Percentiles rank a stretch among this genome's conserved stretches.
These are phyloP conservation scores for Tetrapyrgos nigripes DNA, from an alignment of 1,284 basidiomycete species.

Conservation along the genomic window DNA sequence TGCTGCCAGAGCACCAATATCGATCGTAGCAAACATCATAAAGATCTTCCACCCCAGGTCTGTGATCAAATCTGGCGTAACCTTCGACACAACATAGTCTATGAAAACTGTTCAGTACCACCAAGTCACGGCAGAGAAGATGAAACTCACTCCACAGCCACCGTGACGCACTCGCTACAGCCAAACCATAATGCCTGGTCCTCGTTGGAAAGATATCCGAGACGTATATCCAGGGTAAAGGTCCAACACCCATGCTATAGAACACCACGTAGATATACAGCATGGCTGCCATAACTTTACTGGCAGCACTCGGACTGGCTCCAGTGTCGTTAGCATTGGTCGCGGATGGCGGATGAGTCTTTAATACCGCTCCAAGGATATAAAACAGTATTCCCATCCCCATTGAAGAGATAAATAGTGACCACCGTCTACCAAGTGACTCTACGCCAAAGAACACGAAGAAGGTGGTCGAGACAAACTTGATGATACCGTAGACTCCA, in stretches of 20 bases:
- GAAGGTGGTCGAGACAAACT: conserved; percentile 55
- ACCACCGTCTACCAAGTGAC: conserved; percentile 70
- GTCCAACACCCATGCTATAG: conserved; percentile 61
- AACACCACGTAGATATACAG: conserved; percentile 67
- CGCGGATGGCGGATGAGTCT: conserved; percentile 56
- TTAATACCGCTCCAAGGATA: conserved; percentile 69
- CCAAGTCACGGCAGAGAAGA: neutral
- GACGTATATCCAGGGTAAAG: conserved; percentile 64
- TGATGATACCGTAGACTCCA: conserved; percentile 70
- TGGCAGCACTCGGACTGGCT: conserved; percentile 44
- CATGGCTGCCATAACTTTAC: conserved; percentile 67
- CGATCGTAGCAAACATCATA: conserved; percentile 62
- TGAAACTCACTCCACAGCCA: conserved; percentile 66
- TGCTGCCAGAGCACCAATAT: conserved; percentile 48
- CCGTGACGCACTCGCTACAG: conserved; percentile 62
- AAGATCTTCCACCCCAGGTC: conserved; percentile 65
- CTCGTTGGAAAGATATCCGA: conserved; percentile 77
- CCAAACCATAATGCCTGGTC: conserved; percentile 71
- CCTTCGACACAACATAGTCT: conserved; percentile 70
- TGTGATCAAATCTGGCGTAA: conserved; percentile 63
- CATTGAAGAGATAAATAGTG: conserved; percentile 62
- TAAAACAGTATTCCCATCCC: conserved; percentile 75
- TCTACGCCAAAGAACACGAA: conserved; percentile 53
- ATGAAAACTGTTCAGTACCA: conserved; percentile 42
- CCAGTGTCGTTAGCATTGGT: conserved; percentile 19